Base-by-base conservation (phyloP, 768 basidiomycete species). In the Sistotremastrum suecicum region DNA sequence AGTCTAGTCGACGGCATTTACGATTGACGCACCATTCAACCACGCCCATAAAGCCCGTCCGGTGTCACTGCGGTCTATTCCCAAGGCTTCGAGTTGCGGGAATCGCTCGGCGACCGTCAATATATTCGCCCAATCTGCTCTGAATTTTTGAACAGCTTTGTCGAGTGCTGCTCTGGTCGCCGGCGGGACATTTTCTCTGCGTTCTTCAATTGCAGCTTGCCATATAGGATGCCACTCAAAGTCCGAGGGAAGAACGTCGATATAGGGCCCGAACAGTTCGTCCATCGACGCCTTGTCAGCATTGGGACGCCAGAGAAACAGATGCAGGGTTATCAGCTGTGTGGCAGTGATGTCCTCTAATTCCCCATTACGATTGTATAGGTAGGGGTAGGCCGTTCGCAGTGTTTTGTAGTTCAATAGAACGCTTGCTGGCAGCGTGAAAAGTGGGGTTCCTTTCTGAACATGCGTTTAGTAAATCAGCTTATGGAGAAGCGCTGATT, bases 141-240 rank as follows among this genome's bases (percentile, higher is more conserved):
- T 54, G 54, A 82, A 88, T 5, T 74, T 66, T 11, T 49, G 52
- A 39, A 65, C 59, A 5, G 81, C 58, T 39, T 61, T 59, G 34
- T 63, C 54, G 47, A 84, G 53, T 31, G 68, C 63, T 20, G 20
- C 20, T 20, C 20, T 20, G 20, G 20, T 20, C 20, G 20, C 20
- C 20, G 20, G 20, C 20, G 20, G 20, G 20, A 20, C 20, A 20
- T 20, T 20, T 20, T 20, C 20, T 20, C 20, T 20, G 20, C 20
- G 20, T 20, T 20, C 20, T 20, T 20, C 20, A 20, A 20, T 20
- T 20, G 20, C 20, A 20, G 73, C 66, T 4, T 72, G 48, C 87
- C 86, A 90, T 12, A 79, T 73, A 4, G 92, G 94, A 63, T 95
- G 90, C 29, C 66, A 66, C 37, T 69, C 69, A 59, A 98, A 92